Conservation (phyloP, 2,329 filamentous ascomycete genomes). For the Cadophora gregata region DNA sequence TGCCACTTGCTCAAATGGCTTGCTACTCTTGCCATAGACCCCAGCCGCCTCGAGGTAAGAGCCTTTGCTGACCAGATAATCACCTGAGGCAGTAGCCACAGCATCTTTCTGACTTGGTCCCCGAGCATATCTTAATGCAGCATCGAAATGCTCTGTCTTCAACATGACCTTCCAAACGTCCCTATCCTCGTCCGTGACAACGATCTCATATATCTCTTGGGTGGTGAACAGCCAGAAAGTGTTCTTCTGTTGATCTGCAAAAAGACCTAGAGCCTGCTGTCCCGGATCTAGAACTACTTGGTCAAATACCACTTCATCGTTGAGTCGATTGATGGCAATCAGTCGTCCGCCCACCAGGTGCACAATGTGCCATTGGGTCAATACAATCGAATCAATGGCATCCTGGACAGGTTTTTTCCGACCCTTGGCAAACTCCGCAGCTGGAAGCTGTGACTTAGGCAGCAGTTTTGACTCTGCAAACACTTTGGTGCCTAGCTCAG, state of each 20-base stretch:
- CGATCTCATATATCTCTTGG: conserved; percentile 91
- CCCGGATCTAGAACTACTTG: conserved; percentile 83
- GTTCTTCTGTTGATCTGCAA: conserved; percentile 90
- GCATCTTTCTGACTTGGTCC: conserved; percentile 84
- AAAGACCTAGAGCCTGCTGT: conserved; percentile 81
- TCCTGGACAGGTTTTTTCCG: conserved; percentile 72
- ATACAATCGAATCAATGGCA: conserved; percentile 76
- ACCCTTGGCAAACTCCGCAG: conserved; percentile 67
- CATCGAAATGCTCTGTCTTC: conserved; percentile 84
- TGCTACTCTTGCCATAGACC: conserved; percentile 93
- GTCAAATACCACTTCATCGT: conserved; percentile 85
- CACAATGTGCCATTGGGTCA: conserved; percentile 94
- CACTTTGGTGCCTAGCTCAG: conserved; percentile 74
- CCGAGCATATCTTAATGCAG: conserved; percentile 83
- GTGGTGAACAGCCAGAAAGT: conserved; percentile 97
- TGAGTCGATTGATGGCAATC: conserved; percentile 85
- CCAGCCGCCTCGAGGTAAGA: conserved; percentile 85
- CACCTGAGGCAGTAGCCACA: conserved; percentile 89
- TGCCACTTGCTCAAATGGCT: conserved; percentile 95
- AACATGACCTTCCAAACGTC: conserved; percentile 97
- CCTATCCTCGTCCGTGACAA: conserved; percentile 86
- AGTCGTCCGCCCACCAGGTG: conserved; percentile 82
- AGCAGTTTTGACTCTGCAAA: conserved; percentile 82
- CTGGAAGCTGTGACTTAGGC: conserved; percentile 73
- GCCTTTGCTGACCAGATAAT: conserved; percentile 82